A percentile compares a stretch with the other conserved stretches of the same genome.
These are phyloP conservation scores for Medicago arabica DNA, from an alignment of 306 rosid species.

Conservation along the genomic window DNA sequence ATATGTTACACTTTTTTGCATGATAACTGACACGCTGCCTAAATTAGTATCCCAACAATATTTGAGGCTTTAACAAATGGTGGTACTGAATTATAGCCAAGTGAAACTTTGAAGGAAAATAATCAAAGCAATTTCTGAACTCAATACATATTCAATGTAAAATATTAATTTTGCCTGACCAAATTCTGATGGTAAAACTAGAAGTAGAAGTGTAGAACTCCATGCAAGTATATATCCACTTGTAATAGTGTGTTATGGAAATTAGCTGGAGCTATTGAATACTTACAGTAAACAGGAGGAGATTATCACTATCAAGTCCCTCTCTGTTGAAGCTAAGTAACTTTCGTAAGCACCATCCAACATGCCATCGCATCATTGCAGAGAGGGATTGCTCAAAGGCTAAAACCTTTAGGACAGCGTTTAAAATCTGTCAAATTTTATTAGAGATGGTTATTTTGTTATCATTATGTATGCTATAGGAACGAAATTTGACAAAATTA, in stretches of 20 bases:
- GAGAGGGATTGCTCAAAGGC: conserved; percentile 69
- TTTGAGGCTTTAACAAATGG: too few relatives aligned
- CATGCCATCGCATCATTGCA: conserved; percentile 64
- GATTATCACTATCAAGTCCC: conserved; percentile 49
- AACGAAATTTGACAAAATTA: conserved; percentile 31
- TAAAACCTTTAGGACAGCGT: conserved; percentile 71
- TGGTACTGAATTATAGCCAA: too few relatives aligned
- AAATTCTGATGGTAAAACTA: background rate
- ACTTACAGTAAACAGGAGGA: conserved; percentile 69
- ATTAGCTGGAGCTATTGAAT: conserved; percentile 38
- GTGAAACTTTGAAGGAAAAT: too few relatives aligned
- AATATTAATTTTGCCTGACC: conserved; percentile 13
- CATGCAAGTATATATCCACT: background rate
- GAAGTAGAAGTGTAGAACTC: background rate
- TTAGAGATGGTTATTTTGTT: conserved; percentile 33
- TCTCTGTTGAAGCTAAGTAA: conserved; percentile 55
- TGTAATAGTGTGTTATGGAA: conserved; percentile 29
- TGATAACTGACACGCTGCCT: too few relatives aligned
- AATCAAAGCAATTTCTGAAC: background rate
- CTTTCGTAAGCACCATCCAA: conserved; percentile 84
- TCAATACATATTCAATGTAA: conserved; percentile 12
- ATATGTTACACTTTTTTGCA: too few relatives aligned
- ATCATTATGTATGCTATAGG: conserved; percentile 30
- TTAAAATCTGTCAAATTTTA: conserved; percentile 66
- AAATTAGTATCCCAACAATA: too few relatives aligned